These are phyloP conservation scores for Fraxinus pennsylvanica DNA, from an alignment of 257 asterid genomes.

Conservation along the genomic window DNA sequence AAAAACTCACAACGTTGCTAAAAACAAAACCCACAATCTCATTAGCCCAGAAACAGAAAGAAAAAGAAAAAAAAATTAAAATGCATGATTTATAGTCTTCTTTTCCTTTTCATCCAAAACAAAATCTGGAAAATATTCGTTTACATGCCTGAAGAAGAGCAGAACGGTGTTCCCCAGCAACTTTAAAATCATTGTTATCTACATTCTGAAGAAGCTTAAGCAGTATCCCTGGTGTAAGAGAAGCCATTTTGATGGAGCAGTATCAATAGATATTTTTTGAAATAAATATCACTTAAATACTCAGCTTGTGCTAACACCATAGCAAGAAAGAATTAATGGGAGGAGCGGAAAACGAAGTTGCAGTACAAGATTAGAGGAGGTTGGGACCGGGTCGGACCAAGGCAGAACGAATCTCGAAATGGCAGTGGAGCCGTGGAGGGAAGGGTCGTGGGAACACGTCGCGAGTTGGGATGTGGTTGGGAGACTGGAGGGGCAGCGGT, in stretches of 20 bases:
- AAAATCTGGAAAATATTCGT: constrained; percentile 8
- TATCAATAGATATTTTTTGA: neutral
- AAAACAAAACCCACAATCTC: neutral
- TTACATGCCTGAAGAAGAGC: constrained; percentile 79
- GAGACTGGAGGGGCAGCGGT: constrained; percentile 4
- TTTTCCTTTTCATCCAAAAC: neutral
- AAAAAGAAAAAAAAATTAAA: neutral
- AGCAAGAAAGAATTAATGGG: neutral
- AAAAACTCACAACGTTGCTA: neutral
- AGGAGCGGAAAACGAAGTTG: neutral
- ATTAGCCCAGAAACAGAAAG: neutral
- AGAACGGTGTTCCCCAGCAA: constrained; percentile 90
- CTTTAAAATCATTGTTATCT: constrained; percentile 65
- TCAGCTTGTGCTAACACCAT: constrained; percentile 8
- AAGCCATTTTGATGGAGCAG: constrained; percentile 52
- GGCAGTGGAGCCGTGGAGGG: constrained; percentile 9
- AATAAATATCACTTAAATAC: neutral
- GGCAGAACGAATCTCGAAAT: constrained; percentile 50
- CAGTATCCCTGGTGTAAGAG: constrained; percentile 74
- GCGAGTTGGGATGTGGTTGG: constrained; percentile 39
- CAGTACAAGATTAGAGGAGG: neutral
- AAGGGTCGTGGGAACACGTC: constrained; percentile 45
- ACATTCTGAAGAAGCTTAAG: constrained; percentile 70
- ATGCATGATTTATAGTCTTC: neutral
- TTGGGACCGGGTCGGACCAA: neutral